A percentile compares a stretch with the other conserved stretches of the same genome.
These are phyloP conservation scores for Halenospora varia DNA, from an alignment of 495 filamentous ascomycete genomes.

Conservation along the genomic window DNA sequence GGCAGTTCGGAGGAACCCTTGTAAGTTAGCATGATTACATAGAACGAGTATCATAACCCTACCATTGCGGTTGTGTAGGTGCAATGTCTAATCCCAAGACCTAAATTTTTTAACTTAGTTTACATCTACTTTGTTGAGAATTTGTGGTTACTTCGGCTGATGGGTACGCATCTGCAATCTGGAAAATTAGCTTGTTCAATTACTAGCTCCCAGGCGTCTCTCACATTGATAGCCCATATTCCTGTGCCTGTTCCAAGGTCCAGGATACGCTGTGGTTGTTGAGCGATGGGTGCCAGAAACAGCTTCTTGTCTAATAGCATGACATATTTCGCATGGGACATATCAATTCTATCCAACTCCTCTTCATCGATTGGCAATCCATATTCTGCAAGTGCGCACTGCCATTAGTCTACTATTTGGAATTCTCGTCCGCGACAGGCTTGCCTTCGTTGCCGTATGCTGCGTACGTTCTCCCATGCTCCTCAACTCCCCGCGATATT, in stretches of 20 bases:
- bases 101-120: slow-evolving; percentile 2
- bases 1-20: slow-evolving; percentile 30
- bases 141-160: slow-evolving; percentile 14
- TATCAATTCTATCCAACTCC: slow-evolving; percentile 23
- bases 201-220: neutral
- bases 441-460: slow-evolving; percentile 13
- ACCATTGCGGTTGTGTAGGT: slow-evolving; percentile 21
- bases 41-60: neutral
- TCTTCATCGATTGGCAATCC: slow-evolving; percentile 21
- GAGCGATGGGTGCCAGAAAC: slow-evolving; percentile 38
- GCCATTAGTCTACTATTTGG: neutral
- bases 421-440: neutral
- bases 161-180: slow-evolving; percentile 18
- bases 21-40: neutral
- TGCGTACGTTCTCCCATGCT: slow-evolving; percentile 20
- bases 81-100: slow-evolving; percentile 20
- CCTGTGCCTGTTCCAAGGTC: slow-evolving; percentile 55
- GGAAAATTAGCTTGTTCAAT: neutral
- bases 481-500: slow-evolving; percentile 11
- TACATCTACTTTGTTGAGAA: neutral
- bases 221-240: slow-evolving; percentile 22
- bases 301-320: slow-evolving; percentile 35
- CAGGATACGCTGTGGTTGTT: slow-evolving; percentile 40
- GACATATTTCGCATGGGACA: slow-evolving; percentile 13
- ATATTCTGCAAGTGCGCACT: slow-evolving; percentile 10